These are phyloP conservation scores for Colletotrichum scovillei DNA, from an alignment of 2,329 filamentous ascomycete species.

Conservation along the genomic window DNA sequence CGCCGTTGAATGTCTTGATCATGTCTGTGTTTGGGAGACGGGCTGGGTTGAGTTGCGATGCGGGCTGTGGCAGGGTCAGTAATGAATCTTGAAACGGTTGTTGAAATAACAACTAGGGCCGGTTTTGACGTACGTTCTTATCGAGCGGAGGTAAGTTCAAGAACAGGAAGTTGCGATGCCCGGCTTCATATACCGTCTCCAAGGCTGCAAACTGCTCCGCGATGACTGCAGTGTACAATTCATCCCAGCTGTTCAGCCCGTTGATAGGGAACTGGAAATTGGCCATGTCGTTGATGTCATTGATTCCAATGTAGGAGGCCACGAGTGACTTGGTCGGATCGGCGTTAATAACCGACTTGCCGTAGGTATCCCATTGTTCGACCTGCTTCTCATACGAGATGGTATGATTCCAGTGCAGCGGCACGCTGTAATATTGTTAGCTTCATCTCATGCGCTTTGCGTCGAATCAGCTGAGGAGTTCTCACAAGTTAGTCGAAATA, in stretches of 20 bases:
- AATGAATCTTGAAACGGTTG: background rate
- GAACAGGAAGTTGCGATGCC: slow-evolving; percentile 62
- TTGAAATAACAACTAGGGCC: background rate
- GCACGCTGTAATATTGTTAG: slow-evolving; percentile 45
- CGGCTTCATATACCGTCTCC: slow-evolving; percentile 58
- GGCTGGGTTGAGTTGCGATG: background rate
- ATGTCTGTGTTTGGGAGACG: slow-evolving; percentile 12
- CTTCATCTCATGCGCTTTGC: too few species aligned
- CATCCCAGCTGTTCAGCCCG: background rate
- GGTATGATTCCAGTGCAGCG: slow-evolving; percentile 63
- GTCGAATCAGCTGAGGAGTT: too few species aligned
- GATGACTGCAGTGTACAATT: slow-evolving; percentile 20
- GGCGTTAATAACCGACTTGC: slow-evolving; percentile 9
- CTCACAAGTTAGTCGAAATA: slow-evolving; percentile 36
- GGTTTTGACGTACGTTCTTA: background rate
- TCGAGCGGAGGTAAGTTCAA: slow-evolving; percentile 63
- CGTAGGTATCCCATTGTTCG: slow-evolving; percentile 56
- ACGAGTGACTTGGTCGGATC: slow-evolving; percentile 55
- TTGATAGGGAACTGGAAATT: slow-evolving; percentile 3
- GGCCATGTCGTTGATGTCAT: slow-evolving; percentile 63
- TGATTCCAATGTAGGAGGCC: slow-evolving; percentile 66
- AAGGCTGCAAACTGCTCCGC: slow-evolving; percentile 11
- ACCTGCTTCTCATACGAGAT: slow-evolving; percentile 58
- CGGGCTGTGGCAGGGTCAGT: background rate
- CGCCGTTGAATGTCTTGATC: slow-evolving; percentile 17